These are phyloP conservation scores for Annona squamosa DNA, from an alignment of 164 flowering plant species.

Conservation along the genomic window DNA sequence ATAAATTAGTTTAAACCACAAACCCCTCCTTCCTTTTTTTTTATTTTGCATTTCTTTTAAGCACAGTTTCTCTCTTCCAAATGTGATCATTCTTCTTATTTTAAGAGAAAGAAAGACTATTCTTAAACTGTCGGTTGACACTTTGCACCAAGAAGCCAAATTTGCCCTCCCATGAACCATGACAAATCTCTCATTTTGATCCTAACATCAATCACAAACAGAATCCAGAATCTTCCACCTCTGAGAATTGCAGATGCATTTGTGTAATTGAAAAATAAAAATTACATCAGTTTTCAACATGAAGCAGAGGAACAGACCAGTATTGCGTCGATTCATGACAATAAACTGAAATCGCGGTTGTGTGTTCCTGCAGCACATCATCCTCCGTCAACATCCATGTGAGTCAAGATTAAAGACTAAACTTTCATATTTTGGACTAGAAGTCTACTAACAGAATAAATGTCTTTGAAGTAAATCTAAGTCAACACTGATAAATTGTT, in stretches of 20 bases:
- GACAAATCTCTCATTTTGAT: background rate
- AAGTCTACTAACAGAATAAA: background rate
- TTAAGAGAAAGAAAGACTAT: background rate
- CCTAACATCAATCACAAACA: background rate
- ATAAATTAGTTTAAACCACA: too few relatives aligned
- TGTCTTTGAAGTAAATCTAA: too few relatives aligned
- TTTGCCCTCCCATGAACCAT: background rate
- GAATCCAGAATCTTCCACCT: background rate
- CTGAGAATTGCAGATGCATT: background rate
- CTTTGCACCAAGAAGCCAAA: background rate
- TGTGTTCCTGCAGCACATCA: constrained; percentile 47
- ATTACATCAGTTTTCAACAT: background rate
- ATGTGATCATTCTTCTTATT: too few relatives aligned
- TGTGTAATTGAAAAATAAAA: too few relatives aligned
- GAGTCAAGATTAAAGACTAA: background rate
- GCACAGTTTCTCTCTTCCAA: too few relatives aligned
- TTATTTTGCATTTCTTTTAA: too few relatives aligned
- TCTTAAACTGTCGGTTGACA: background rate
- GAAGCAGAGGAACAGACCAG: constrained; percentile 37
- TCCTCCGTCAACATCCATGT: background rate
- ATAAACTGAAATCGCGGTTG: constrained; percentile 94
- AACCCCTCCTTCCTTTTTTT: too few relatives aligned
- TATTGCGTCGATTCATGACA: constrained; percentile 88
- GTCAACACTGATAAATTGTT: background rate
- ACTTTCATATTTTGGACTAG: background rate